phyloP scores from a whole-genome alignment of 2,329 filamentous ascomycete species.

The Neonectria coccinea region DNA sequence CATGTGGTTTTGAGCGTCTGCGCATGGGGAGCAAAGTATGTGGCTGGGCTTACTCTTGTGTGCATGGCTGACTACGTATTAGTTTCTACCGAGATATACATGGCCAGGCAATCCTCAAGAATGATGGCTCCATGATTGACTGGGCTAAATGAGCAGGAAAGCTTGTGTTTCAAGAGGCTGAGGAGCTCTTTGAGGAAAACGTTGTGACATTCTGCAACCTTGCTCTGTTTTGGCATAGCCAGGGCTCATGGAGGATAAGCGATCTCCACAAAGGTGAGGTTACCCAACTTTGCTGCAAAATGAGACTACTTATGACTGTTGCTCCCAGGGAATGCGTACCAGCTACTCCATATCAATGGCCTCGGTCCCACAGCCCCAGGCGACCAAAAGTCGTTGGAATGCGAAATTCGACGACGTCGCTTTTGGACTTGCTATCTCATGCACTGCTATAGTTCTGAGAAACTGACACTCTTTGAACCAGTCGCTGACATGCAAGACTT shows the following conservation, averaged over 20 bases:
- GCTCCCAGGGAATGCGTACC: conserved; percentile 30
- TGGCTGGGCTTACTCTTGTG: too few relatives aligned
- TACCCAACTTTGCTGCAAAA: too few relatives aligned
- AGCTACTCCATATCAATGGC: conserved; percentile 28
- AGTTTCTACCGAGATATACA: conserved; percentile 33
- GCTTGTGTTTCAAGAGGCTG: conserved; percentile 27
- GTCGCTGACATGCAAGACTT: conserved; percentile 13
- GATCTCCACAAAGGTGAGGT: conserved; percentile 33
- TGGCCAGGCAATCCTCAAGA: background rate
- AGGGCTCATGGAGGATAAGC: conserved; percentile 38
- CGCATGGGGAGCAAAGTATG: conserved; percentile 40
- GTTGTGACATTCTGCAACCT: conserved; percentile 35
- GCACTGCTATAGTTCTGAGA: conserved; percentile 31
- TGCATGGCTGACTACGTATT: background rate
- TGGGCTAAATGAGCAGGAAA: conserved; percentile 34
- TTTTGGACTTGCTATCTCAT: conserved; percentile 34
- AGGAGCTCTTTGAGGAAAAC: conserved; percentile 31
- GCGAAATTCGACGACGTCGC: conserved; percentile 23
- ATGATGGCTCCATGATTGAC: conserved; percentile 3
- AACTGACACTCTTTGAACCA: conserved; percentile 13
- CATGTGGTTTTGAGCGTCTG: conserved; percentile 34
- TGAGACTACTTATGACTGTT: too few relatives aligned
- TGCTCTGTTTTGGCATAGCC: conserved; percentile 39
- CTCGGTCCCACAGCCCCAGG: too few relatives aligned
- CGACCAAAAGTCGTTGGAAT: background rate